Base-by-base conservation (phyloP, 371 early-diverging fungal genomes). In the Cokeromyces recurvatus region DNA sequence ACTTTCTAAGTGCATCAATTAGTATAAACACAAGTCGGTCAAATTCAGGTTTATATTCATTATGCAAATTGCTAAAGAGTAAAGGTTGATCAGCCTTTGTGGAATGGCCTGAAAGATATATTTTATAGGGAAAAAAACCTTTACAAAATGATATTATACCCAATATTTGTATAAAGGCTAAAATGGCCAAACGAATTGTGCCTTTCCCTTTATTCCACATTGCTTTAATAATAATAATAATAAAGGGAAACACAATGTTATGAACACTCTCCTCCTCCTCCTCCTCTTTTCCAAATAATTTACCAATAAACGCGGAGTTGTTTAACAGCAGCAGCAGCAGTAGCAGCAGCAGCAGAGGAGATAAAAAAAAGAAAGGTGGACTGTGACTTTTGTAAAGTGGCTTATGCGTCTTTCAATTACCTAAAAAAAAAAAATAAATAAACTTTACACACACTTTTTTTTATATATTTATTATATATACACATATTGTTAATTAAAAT, bases 71-170 rank as follows among this genome's bases (percentile, higher is more conserved):
- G n/a, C n/a, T n/a, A n/a, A n/a, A n/a, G n/a, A n/a, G n/a, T n/a
- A n/a, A n/a, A n/a, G n/a, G n/a, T n/a, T n/a, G n/a, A n/a, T 27
- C 7, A 7, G 29, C 29, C 29, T 11, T 27, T 11, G 7, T 27
- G 7, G 29, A 27, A 7, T 7, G 5, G 29, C 84, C 80, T 0
- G 84, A 66, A 5, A 86, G 64, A 53, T 75, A 77, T 17, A 73
- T 58, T 53, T 89, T 89, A 63, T 87, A 86, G 2, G 90, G 90
- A 45, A 89, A 88, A 55, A 89, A 89, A 1, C 89, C 90, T 52
- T 77, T 80, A 48, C 76, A 68, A 52, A 89, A 89, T 25, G 81
- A 55, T 15, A 64, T 68, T 19, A 89, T 53, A 1, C 87, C 89
- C 10, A 72, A 56, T 15, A 86, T 50, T 62, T 89, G 87, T 4